phyloP scores from a whole-genome alignment of 2,329 filamentous ascomycete species.

The Trichoderma pleuroti region DNA sequence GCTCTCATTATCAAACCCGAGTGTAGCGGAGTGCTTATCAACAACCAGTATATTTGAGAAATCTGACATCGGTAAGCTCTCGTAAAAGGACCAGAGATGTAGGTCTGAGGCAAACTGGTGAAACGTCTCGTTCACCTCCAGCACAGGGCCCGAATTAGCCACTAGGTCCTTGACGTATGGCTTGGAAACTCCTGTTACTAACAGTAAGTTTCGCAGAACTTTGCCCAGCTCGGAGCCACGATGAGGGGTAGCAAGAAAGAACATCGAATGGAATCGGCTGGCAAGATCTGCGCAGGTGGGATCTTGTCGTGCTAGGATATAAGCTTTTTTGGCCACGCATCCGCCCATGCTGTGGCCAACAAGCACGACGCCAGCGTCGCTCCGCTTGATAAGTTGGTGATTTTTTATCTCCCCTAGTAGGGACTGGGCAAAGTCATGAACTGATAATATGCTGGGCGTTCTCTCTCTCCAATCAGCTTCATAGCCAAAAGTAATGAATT shows the following conservation, averaged over 20 bases:
- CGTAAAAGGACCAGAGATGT: conserved; percentile 11
- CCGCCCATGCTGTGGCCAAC: conserved; percentile 18
- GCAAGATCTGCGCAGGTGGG: neutral
- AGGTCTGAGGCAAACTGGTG: neutral
- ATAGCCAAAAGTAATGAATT: conserved; percentile 3
- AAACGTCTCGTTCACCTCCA: neutral
- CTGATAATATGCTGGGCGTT: neutral
- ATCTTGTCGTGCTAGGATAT: conserved; percentile 5
- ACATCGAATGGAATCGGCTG: conserved; percentile 7
- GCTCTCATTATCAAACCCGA: neutral
- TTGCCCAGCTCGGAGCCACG: neutral
- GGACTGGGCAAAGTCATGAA: conserved; percentile 9
- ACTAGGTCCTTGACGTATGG: neutral
- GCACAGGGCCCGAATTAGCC: neutral
- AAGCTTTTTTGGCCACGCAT: neutral
- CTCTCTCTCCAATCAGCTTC: neutral
- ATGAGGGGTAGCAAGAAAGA: conserved; percentile 17
- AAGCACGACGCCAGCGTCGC: neutral
- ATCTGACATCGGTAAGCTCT: neutral
- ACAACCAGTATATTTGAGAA: neutral
- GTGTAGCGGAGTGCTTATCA: neutral
- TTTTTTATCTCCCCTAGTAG: conserved; percentile 5
- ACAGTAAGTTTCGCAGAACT: neutral
- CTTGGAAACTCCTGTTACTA: neutral
- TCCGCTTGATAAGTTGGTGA: neutral